Base-by-base conservation (phyloP, 2,329 filamentous ascomycete genomes). In the Annulohypoxylon truncatum region DNA sequence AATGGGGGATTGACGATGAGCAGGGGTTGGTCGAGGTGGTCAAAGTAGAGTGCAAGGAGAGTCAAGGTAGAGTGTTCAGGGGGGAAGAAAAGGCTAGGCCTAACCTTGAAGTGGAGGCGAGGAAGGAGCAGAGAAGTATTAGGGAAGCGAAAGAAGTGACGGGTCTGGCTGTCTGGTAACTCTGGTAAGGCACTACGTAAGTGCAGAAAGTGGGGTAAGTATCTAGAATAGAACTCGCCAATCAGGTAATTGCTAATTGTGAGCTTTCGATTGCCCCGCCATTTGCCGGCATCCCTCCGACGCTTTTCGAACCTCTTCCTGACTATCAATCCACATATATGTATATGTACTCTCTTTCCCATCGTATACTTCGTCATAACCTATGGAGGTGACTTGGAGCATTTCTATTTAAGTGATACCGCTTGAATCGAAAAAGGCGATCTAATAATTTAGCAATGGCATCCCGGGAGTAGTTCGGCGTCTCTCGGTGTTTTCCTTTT, bases 251-350 rank as follows among this genome's bases (percentile, higher is more conserved):
- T 63, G 20, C 51, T 70, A 70, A 70, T 70, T 70, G 67, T 61
- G 67, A 70, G 64, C 64, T 67, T 63, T 35, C 22, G n/a, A 13
- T 28, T 55, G 55, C 64, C 61, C 61, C 61, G 63, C 66, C 48
- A 69, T 64, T 69, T 69, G 31, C 64, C 66, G 66, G 66, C 66
- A 67, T 67, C 63, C 40, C 66, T 69, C 64, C 66, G 60, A 64
- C 33, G 42, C 52, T 63, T 52, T 9, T 20, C 29, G 9, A 29
- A 40, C n/a, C 24, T 35, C 47, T 38, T 58, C 13, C 24, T 6
- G 18, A 48, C 48, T 53, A 54, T 40, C 40, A 47, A 54, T 47
- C 53, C 38, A 64, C 46, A 8, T 51, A 63, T n/a, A n/a, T n/a
- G 18, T 31, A 31, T 31, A 31, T 31, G 29, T 31, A 31, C 29